A percentile compares a stretch with the other conserved stretches of the same genome.
Conservation (phyloP, 2,329 filamentous ascomycete species). For the Diaporthe australafricana region DNA sequence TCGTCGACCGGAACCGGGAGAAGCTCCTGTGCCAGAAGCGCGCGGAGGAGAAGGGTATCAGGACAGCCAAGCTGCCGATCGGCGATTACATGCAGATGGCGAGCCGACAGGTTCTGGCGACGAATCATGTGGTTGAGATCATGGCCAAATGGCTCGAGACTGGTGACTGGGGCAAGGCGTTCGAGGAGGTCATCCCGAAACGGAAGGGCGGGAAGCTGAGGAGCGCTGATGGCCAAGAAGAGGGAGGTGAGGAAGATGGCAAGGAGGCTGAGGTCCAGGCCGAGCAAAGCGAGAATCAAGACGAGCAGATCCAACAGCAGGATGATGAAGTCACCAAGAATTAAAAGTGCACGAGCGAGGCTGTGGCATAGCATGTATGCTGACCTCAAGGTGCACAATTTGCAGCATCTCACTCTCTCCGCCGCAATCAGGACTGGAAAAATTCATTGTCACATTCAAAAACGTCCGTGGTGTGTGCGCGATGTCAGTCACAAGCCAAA, state of each 20-base stretch:
- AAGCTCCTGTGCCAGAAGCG: slow-evolving; percentile 93
- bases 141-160: slow-evolving; percentile 94
- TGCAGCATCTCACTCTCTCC: not conserved
- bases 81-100: slow-evolving; percentile 95
- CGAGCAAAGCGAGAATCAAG: slow-evolving; percentile 14
- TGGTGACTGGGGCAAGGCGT: slow-evolving; percentile 92
- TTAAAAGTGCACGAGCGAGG: not conserved
- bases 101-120: slow-evolving; percentile 86
- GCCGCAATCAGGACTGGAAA: not conserved
- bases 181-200: slow-evolving; percentile 88
- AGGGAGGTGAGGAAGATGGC: slow-evolving; percentile 29
- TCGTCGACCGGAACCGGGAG: slow-evolving; percentile 96
- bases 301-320: not conserved
- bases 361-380: not conserved
- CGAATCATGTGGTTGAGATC: slow-evolving; percentile 97
- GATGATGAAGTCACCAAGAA: not conserved
- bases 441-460: too few relatives aligned
- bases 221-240: slow-evolving; percentile 44
- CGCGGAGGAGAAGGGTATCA: slow-evolving; percentile 79
- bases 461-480: not conserved
- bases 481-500: too few relatives aligned
- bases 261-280: not conserved
- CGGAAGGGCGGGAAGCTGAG: slow-evolving; percentile 84
- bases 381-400: too few relatives aligned
- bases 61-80: slow-evolving; percentile 92